These are phyloP conservation scores for Astrothelium subdiscretum DNA, from an alignment of 495 filamentous ascomycete genomes.

Conservation along the genomic window DNA sequence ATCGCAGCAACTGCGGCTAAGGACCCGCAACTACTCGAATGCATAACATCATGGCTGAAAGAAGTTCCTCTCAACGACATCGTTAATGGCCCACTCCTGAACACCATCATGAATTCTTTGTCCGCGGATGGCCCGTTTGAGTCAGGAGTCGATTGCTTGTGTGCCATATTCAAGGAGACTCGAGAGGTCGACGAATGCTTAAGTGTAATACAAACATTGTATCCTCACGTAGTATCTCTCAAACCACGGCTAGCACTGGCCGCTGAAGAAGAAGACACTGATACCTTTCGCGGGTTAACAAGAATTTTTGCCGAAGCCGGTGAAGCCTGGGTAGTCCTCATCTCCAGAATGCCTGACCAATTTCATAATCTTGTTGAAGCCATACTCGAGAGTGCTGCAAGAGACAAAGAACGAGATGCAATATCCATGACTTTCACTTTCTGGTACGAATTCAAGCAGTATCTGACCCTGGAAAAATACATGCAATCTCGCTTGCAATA, in stretches of 20 bases:
- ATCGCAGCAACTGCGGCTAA: slow-evolving; percentile 49
- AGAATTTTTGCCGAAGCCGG: slow-evolving; percentile 87
- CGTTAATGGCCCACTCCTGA: slow-evolving; percentile 73
- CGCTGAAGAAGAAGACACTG: slow-evolving; percentile 73
- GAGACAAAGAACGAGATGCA: slow-evolving; percentile 78
- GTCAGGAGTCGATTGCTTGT: slow-evolving; percentile 85
- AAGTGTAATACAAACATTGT: slow-evolving; percentile 68
- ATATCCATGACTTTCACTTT: slow-evolving; percentile 88
- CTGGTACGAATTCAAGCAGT: slow-evolving; percentile 98
- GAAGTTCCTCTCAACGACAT: slow-evolving; percentile 78
- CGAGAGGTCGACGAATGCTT: slow-evolving; percentile 83
- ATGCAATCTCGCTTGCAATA: slow-evolving; percentile 64
- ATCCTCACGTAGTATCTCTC: slow-evolving; percentile 69
- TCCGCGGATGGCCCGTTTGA: slow-evolving; percentile 67
- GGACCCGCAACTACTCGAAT: slow-evolving; percentile 85
- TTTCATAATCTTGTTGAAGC: slow-evolving; percentile 84
- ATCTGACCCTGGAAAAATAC: slow-evolving; percentile 79
- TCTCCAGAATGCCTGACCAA: slow-evolving; percentile 67
- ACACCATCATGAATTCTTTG: slow-evolving; percentile 66
- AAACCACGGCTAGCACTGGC: slow-evolving; percentile 63
- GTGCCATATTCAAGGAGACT: slow-evolving; percentile 83
- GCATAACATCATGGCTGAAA: slow-evolving; percentile 90
- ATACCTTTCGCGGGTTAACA: slow-evolving; percentile 77
- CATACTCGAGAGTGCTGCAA: slow-evolving; percentile 76
- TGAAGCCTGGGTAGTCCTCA: slow-evolving; percentile 82